Conservation (phyloP, 75 land plant genomes). For the Selaginella moellendorffii region DNA sequence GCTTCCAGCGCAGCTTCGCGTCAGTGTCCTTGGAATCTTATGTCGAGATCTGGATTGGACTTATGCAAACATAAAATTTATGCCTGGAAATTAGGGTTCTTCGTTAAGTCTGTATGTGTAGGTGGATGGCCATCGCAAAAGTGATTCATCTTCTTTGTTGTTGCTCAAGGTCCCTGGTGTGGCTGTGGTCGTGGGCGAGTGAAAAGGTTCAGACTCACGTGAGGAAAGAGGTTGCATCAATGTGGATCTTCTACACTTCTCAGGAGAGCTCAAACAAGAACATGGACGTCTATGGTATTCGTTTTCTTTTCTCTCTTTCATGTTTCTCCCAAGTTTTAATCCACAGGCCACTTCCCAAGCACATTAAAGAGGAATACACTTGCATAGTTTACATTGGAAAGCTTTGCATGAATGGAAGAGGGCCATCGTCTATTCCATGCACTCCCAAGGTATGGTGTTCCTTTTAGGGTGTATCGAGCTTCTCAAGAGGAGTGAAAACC, state of each 20-base stretch:
- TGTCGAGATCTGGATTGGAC: too few species aligned
- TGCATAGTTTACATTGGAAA: constrained; percentile 62
- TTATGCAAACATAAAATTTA: too few species aligned
- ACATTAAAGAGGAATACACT: constrained; percentile 70
- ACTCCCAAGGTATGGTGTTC: constrained; percentile 60
- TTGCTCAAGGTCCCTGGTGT: constrained; percentile 52
- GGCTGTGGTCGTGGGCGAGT: constrained; percentile 66
- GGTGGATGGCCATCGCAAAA: too few species aligned
- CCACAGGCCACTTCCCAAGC: constrained; percentile 79
- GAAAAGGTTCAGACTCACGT: constrained; percentile 76
- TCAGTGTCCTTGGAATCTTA: too few species aligned
- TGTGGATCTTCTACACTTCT: constrained; percentile 46
- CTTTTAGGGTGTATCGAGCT: constrained; percentile 76
- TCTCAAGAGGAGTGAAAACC: constrained; percentile 36
- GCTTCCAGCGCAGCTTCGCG: too few species aligned
- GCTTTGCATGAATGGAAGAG: constrained; percentile 81
- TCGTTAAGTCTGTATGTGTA: too few species aligned
- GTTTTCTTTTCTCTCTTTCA: too few species aligned
- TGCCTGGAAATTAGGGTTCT: too few species aligned
- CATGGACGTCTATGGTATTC: constrained; percentile 59
- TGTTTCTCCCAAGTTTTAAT: too few species aligned
- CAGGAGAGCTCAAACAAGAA: constrained; percentile 45
- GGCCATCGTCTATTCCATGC: constrained; percentile 68
- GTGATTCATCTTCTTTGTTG: too few species aligned
- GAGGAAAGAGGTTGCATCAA: constrained; percentile 45